Evolutionary conservation across 805 yeast genomes (phyloP).

Genomic region (Scheffersomyces coipomensis): DNA sequence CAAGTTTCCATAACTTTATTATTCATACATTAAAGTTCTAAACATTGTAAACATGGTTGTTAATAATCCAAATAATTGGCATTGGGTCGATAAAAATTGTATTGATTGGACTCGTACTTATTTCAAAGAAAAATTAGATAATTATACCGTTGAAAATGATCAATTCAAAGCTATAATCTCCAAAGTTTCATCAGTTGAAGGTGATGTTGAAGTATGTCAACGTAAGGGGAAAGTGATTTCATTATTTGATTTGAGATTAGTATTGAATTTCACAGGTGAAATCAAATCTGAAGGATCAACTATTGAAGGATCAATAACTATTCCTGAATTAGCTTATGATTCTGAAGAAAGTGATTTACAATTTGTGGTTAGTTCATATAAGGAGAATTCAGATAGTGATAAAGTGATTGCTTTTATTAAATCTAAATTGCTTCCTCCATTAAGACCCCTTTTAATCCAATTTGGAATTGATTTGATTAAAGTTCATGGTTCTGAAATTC

Average conservation of each 20-base stretch:
- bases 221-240: conserved; percentile 96
- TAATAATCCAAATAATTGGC: conserved; percentile 98
- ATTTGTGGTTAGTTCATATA: conserved; percentile 69
- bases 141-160: conserved; percentile 37
- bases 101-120: conserved; percentile 85
- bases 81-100: conserved; percentile 99
- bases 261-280: conserved; percentile 54
- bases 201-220: conserved; percentile 96
- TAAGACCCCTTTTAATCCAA: conserved; percentile 55
- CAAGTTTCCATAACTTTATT: neutral
- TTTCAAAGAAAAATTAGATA: conserved; percentile 60
- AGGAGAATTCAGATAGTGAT: conserved; percentile 47
- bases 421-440: conserved; percentile 60
- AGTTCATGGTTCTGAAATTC: conserved; percentile 83
- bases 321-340: conserved; percentile 95
- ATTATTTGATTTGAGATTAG: conserved; percentile 75
- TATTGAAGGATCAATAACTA: conserved; percentile 68
- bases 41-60: conserved; percentile 68
- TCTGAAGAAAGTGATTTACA: conserved; percentile 83
- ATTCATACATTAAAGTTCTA: neutral
- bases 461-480: conserved; percentile 79
- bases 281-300: conserved; percentile 24
- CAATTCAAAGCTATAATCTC: conserved; percentile 36
- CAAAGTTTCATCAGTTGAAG: conserved; percentile 65
- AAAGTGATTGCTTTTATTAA: conserved; percentile 53